Conservation (phyloP, 176 grass and related monocot species). For the Aegilops longissima region DNA sequence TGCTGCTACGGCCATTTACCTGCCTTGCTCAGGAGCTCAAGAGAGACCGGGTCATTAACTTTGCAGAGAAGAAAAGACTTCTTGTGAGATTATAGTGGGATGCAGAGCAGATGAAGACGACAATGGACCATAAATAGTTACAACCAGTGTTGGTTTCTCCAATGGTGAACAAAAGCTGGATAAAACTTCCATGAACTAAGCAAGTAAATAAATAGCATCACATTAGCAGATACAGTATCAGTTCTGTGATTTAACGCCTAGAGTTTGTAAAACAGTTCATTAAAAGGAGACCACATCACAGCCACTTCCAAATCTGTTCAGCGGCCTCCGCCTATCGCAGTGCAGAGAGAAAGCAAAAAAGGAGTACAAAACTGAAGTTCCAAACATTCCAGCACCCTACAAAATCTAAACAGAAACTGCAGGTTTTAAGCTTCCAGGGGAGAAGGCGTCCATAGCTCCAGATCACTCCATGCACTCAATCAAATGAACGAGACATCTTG, state of each 20-base stretch:
- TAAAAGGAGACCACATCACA: too few relatives aligned
- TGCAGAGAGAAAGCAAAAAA: too few relatives aligned
- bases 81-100: not conserved
- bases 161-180: not conserved
- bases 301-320: too few relatives aligned
- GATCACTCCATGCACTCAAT: too few relatives aligned
- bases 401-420: too few relatives aligned
- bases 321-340: too few relatives aligned
- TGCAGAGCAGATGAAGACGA: not conserved
- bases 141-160: not conserved
- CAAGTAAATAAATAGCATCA: not conserved
- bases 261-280: not conserved
- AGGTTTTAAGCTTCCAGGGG: too few relatives aligned
- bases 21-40: conserved; percentile 48
- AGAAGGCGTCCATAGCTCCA: too few relatives aligned
- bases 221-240: not conserved
- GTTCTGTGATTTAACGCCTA: not conserved
- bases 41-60: conserved; percentile 48
- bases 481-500: too few relatives aligned
- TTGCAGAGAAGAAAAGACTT: conserved; percentile 12
- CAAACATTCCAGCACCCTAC: too few relatives aligned
- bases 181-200: not conserved
- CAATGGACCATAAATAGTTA: not conserved
- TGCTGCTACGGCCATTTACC: not conserved
- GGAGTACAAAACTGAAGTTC: too few relatives aligned